Base-by-base conservation (phyloP, 768 basidiomycete genomes). In the Boletus patriciae region DNA sequence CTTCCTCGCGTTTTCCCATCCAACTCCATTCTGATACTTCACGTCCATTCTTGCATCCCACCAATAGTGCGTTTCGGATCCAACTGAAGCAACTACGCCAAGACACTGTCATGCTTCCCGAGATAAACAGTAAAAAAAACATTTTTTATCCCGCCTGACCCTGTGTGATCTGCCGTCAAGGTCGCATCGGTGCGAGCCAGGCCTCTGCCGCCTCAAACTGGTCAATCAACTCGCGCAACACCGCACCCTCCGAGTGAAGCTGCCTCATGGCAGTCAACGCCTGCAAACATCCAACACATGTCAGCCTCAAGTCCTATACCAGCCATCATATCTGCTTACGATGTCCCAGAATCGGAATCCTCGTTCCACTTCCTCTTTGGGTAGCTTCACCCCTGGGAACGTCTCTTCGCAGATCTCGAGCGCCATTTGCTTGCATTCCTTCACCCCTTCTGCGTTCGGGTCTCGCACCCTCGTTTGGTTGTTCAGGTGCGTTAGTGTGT, bases 291-390 rank as follows among this genome's bases (percentile, higher is more conserved):
- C 1, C 40, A 55, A 57, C 49, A 29, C 73, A 64, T 63, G 67
- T 69, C 62, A 66, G 64, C 70, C 65, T 62, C 66, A 50, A 59
- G 48, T 41, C 43, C 25, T 44, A 46, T 52, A 65, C 55, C 37
- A 46, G 38, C 10, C 48, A 51, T 56, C 49, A 60, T 52, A 58
- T 46, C 43, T 37, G 84, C 94, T 76, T 69, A 97, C 95, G 74
- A 95, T 82, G 71, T 98, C 94, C 96, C 96, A 99, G 80, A 98
- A 99, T 67, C 96, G 80, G 80, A 99, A 98, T 7, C 96, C 96
- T 48, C 96, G 78, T 74, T 97, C 94, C 56, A 99, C 90, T 79
- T 98, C 96, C 58, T 77, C 77, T 74, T 87, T 85, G 4, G 95
- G 92, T 55, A 67, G 73, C 78, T 94, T 96, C 63, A 99, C 92